phyloP scores from a whole-genome alignment of 768 basidiomycete genomes.

The Gymnopilus dilepis region DNA sequence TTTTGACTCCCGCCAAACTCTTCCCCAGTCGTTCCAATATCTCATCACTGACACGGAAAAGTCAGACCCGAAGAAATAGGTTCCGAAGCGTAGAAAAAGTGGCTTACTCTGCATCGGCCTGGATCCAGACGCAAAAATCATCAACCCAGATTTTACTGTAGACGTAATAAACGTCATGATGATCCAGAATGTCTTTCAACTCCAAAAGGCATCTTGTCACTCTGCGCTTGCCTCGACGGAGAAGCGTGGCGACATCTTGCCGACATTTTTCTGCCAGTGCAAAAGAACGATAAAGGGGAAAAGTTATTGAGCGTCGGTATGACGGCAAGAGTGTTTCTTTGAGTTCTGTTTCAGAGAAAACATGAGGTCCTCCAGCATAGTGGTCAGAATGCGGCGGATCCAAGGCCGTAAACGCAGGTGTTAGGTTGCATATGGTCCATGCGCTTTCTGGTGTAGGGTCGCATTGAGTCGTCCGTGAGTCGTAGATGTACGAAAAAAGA shows the following conservation, averaged over 20 bases:
- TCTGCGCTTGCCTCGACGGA: slow-evolving; percentile 64
- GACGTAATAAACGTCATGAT: slow-evolving; percentile 87
- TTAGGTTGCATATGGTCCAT: slow-evolving; percentile 80
- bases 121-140: slow-evolving; percentile 84
- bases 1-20: slow-evolving; percentile 40
- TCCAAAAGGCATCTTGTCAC: slow-evolving; percentile 72
- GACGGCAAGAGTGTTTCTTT: slow-evolving; percentile 57
- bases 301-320: slow-evolving; percentile 76
- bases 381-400: slow-evolving; percentile 64
- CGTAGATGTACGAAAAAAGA: slow-evolving; percentile 84
- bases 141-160: slow-evolving; percentile 89
- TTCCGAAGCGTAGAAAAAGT: neutral
- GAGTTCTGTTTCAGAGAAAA: slow-evolving; percentile 53
- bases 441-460: slow-evolving; percentile 90
- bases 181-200: slow-evolving; percentile 76
- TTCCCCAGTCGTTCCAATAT: slow-evolving; percentile 51
- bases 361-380: slow-evolving; percentile 21
- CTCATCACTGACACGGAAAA: slow-evolving; percentile 54
- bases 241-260: slow-evolving; percentile 61
- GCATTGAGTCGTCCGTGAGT: slow-evolving; percentile 73
- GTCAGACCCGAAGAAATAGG: slow-evolving; percentile 5
- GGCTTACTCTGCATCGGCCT: slow-evolving; percentile 71
- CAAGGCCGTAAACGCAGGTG: slow-evolving; percentile 82
- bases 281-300: slow-evolving; percentile 84
- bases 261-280: slow-evolving; percentile 71